These are phyloP conservation scores for Panaeolus cyanescens DNA, from an alignment of 768 basidiomycete genomes.

Conservation along the genomic window DNA sequence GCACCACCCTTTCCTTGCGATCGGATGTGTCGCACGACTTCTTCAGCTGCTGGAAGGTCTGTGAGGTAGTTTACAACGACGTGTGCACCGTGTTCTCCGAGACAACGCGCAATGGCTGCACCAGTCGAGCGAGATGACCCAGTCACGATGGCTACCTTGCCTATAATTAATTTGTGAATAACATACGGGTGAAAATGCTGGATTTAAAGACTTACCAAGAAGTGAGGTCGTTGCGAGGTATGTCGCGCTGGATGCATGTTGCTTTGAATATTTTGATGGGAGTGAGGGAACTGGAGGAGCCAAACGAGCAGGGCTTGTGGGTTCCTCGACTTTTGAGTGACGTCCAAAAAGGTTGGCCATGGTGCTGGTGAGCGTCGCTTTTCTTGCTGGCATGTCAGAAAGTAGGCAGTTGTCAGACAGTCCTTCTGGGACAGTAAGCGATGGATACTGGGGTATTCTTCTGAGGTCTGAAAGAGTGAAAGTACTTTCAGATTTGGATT, in stretches of 20 bases:
- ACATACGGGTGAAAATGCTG: neutral
- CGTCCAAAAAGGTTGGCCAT: constrained; percentile 24
- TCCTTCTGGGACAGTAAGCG: neutral
- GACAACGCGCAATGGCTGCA: constrained; percentile 51
- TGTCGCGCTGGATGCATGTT: constrained; percentile 20
- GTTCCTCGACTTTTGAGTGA: constrained; percentile 18
- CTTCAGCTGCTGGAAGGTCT: constrained; percentile 41
- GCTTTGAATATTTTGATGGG: constrained; percentile 17
- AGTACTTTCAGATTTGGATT: neutral
- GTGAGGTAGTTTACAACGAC: constrained; percentile 60
- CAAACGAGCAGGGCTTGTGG: constrained; percentile 15
- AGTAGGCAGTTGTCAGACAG: neutral
- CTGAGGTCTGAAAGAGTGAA: neutral
- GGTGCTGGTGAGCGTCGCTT: constrained; percentile 19
- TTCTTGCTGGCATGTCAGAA: constrained; percentile 15
- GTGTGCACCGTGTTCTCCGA: constrained; percentile 58
- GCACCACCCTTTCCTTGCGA: constrained; percentile 45
- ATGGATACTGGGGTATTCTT: neutral
- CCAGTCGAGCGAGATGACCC: constrained; percentile 64
- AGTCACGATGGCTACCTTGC: constrained; percentile 61
- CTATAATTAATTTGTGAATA: constrained; percentile 18
- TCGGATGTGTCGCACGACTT: constrained; percentile 49
- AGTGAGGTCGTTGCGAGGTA: constrained; percentile 28
- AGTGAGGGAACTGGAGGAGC: constrained; percentile 14
- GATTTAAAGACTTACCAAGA: constrained; percentile 14